Evolutionary conservation across 768 basidiomycete species (phyloP).

Genomic region (Phallus indusiatus): DNA sequence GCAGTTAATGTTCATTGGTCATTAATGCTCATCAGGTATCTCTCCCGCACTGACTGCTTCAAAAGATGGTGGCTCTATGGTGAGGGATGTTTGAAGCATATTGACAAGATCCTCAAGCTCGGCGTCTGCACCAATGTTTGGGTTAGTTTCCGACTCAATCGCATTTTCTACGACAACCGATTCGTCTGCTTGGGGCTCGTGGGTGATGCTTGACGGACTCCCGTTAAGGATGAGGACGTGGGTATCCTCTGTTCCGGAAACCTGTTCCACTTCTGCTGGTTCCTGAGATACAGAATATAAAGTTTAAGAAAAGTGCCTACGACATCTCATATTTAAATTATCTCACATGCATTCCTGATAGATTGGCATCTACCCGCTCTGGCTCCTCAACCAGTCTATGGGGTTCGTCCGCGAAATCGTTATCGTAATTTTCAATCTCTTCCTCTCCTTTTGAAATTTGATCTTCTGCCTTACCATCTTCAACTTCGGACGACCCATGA

Average conservation of each 20-base stretch:
- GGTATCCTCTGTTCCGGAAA: background rate
- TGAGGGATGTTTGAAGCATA: constrained; percentile 41
- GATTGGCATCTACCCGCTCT: background rate
- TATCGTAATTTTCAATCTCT: constrained; percentile 20
- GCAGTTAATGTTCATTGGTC: background rate
- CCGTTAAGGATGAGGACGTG: too few relatives aligned
- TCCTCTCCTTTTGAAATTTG: constrained; percentile 12
- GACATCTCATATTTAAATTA: background rate
- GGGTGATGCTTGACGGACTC: background rate
- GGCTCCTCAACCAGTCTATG: constrained; percentile 12
- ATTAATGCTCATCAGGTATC: constrained; percentile 15
- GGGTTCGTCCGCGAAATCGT: constrained; percentile 14
- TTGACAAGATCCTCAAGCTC: constrained; percentile 60
- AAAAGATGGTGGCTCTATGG: constrained; percentile 24
- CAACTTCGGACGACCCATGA: constrained; percentile 5
- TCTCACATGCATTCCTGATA: constrained; percentile 8
- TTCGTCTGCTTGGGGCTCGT: background rate
- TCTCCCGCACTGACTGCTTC: constrained; percentile 2
- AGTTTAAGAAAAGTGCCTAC: background rate
- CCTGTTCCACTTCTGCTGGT: background rate
- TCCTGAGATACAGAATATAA: background rate
- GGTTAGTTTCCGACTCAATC: background rate
- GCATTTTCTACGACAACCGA: background rate
- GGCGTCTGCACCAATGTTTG: constrained; percentile 18
- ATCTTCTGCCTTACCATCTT: background rate